A percentile compares a stretch with the other conserved stretches of the same genome.
Evolutionary conservation across 768 basidiomycete species (phyloP).

Genomic region (Trametes cingulata): DNA sequence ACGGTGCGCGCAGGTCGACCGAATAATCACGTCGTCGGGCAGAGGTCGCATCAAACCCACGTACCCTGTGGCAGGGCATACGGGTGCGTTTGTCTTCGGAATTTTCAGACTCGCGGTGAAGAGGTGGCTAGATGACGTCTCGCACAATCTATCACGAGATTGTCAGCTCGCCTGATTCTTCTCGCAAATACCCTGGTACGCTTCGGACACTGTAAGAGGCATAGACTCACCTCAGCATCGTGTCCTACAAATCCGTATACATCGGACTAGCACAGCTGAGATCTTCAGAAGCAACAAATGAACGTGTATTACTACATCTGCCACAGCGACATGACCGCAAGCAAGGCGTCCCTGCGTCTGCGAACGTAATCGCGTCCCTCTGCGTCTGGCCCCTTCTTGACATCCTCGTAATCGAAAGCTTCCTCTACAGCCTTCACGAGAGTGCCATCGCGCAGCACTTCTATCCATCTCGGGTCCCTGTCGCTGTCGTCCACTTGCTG

Average conservation of each 20-base stretch:
- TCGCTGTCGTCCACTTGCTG: slow-evolving; percentile 13
- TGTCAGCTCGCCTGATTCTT: slow-evolving; percentile 2
- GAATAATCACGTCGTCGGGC: slow-evolving; percentile 5
- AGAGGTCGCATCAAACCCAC: background rate
- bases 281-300: too few relatives aligned
- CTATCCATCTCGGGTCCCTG: slow-evolving; percentile 26
- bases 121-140: slow-evolving; percentile 3
- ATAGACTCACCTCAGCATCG: background rate
- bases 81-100: background rate
- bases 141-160: slow-evolving; percentile 11
- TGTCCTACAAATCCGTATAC: background rate
- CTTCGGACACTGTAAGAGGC: background rate
- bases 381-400: background rate
- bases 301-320: background rate
- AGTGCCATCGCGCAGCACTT: slow-evolving; percentile 18
- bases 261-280: background rate
- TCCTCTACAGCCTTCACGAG: slow-evolving; percentile 23
- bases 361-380: slow-evolving; percentile 4
- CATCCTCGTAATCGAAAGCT: slow-evolving; percentile 8
- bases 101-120: background rate
- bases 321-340: slow-evolving; percentile 11
- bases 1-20: background rate
- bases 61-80: background rate
- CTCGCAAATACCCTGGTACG: background rate
- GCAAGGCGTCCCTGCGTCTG: slow-evolving; percentile 14